A percentile compares a stretch with the other conserved stretches of the same genome.
Evolutionary conservation across 2,329 filamentous ascomycete species (phyloP).

Genomic region (Coleophoma eucalyptorum): DNA sequence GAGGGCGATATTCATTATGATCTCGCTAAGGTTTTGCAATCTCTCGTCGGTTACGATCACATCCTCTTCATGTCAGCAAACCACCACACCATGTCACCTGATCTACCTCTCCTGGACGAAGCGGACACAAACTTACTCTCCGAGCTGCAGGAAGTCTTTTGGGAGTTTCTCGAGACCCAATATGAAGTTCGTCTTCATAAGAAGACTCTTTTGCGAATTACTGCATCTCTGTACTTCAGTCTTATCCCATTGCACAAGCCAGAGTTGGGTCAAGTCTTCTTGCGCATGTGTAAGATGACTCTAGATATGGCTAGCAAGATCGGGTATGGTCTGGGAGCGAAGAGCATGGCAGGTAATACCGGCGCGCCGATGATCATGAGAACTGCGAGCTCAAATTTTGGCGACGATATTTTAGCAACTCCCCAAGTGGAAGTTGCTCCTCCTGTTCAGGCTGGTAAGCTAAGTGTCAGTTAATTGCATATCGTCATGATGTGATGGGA

Average conservation of each 20-base stretch:
- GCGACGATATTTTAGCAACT: not conserved
- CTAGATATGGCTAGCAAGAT: slow-evolving; percentile 6
- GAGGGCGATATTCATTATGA: slow-evolving; percentile 28
- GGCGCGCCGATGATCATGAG: not conserved
- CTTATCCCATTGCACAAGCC: slow-evolving; percentile 25
- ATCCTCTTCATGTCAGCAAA: slow-evolving; percentile 22
- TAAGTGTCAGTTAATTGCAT: too few relatives aligned
- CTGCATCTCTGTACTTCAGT: slow-evolving; percentile 26
- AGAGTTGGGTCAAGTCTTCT: slow-evolving; percentile 22
- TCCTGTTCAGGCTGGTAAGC: too few relatives aligned
- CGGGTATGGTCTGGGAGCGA: not conserved
- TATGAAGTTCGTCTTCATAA: slow-evolving; percentile 22
- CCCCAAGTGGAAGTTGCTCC: too few relatives aligned
- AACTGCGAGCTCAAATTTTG: slow-evolving; percentile 2
- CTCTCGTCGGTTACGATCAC: slow-evolving; percentile 27
- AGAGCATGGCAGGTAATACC: slow-evolving; percentile 3
- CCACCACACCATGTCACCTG: slow-evolving; percentile 10
- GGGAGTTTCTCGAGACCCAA: slow-evolving; percentile 21
- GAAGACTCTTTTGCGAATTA: slow-evolving; percentile 28
- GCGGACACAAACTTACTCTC: slow-evolving; percentile 20
- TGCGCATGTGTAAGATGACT: slow-evolving; percentile 19
- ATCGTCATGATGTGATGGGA: too few relatives aligned
- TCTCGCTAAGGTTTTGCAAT: slow-evolving; percentile 27
- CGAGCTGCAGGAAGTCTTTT: slow-evolving; percentile 21
- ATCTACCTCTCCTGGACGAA: slow-evolving; percentile 19